These are phyloP conservation scores for Ustilaginoidea virens DNA, from an alignment of 2,329 filamentous ascomycete genomes.

Conservation along the genomic window DNA sequence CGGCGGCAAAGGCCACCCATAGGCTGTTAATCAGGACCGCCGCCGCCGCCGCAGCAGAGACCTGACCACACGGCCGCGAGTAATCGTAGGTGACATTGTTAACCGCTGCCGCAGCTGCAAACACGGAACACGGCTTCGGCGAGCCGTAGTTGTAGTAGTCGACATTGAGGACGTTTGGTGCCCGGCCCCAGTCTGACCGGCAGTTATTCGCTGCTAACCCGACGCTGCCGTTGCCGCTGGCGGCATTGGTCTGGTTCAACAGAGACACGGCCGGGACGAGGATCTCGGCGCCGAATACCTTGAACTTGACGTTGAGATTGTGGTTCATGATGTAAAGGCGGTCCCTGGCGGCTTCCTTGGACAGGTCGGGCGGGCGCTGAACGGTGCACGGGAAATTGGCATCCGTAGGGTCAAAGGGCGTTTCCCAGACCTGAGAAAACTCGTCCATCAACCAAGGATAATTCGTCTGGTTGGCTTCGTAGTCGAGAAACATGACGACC, in stretches of 20 bases:
- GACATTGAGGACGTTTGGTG: conserved; percentile 67
- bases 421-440: conserved; percentile 83
- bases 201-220: conserved; percentile 51
- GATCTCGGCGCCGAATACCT: conserved; percentile 45
- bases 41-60: not conserved
- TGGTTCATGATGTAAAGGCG: conserved; percentile 78
- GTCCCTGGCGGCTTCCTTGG: conserved; percentile 34
- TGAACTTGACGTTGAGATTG: conserved; percentile 71
- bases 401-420: conserved; percentile 59
- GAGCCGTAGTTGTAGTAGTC: conserved; percentile 69
- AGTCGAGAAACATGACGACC: conserved; percentile 72
- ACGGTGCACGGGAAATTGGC: conserved; percentile 59
- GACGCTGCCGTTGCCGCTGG: conserved; percentile 48
- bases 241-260: conserved; percentile 58
- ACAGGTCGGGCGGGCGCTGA: conserved; percentile 58
- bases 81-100: conserved; percentile 59
- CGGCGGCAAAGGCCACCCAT: conserved; percentile 14
- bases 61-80: conserved; percentile 34
- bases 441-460: conserved; percentile 79
- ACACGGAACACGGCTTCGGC: conserved; percentile 51
- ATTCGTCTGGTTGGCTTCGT: conserved; percentile 60
- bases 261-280: conserved; percentile 57
- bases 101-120: conserved; percentile 51
- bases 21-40: conserved; percentile 1
- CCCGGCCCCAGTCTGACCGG: conserved; percentile 41